phyloP scores from a whole-genome alignment of 768 basidiomycete genomes.

The Botryobasidium botryosum region DNA sequence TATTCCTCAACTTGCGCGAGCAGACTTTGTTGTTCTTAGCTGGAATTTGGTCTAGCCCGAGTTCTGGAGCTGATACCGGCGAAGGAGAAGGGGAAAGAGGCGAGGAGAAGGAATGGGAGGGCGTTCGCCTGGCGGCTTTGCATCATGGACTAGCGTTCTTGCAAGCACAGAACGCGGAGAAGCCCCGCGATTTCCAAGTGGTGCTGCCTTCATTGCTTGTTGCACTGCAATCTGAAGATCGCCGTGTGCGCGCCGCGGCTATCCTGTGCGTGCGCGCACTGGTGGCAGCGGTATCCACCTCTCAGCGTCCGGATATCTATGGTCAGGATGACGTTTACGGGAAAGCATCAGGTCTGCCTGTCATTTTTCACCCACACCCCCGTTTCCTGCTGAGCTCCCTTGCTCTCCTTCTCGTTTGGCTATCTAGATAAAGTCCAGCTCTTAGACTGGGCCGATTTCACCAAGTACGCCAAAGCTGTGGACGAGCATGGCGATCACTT shows the following conservation, averaged over 20 bases:
- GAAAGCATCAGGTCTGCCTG: conserved; percentile 31
- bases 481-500: conserved; percentile 9
- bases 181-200: conserved; percentile 57
- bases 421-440: conserved; percentile 35
- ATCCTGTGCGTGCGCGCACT: conserved; percentile 39
- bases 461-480: conserved; percentile 30
- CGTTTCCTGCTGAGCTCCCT: not conserved
- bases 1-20: conserved; percentile 53
- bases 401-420: too few species aligned
- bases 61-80: not conserved
- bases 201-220: conserved; percentile 55
- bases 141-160: conserved; percentile 68
- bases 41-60: conserved; percentile 41
- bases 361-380: not conserved
- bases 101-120: too few species aligned
- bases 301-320: conserved; percentile 35
- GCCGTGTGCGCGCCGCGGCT: conserved; percentile 31
- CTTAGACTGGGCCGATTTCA: conserved; percentile 45
- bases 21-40: conserved; percentile 68
- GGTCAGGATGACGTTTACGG: conserved; percentile 63
- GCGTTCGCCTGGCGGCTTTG: conserved; percentile 39
- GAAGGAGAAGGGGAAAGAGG: too few species aligned
- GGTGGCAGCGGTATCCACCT: conserved; percentile 24
- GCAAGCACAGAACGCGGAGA: conserved; percentile 39
- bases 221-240: conserved; percentile 32